phyloP scores from a whole-genome alignment of 805 yeast species.

The Yarrowia divulgata region DNA sequence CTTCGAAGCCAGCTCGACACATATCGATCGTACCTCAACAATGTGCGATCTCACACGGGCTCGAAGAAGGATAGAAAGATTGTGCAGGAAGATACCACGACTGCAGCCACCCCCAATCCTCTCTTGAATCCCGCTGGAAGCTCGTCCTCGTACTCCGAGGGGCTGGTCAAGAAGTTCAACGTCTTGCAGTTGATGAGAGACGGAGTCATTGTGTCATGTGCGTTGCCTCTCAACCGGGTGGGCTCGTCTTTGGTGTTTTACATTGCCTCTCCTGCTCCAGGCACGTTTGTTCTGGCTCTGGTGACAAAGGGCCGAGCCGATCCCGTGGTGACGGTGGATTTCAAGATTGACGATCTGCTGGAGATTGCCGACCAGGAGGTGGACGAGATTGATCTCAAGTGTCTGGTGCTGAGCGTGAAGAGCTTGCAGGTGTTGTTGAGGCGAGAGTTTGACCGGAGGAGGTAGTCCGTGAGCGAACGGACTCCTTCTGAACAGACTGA shows the following conservation, averaged over 20 bases:
- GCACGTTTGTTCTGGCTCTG: conserved; percentile 49
- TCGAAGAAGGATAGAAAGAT: conserved; percentile 45
- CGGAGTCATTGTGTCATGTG: conserved; percentile 46
- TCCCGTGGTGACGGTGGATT: conserved; percentile 48
- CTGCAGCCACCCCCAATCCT: conserved; percentile 26
- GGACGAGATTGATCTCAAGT: conserved; percentile 47
- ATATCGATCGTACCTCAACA: conserved; percentile 50
- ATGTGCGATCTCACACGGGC: conserved; percentile 50
- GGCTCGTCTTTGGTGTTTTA: conserved; percentile 41
- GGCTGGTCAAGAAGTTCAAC: conserved; percentile 45
- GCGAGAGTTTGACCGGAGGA: conserved; percentile 44
- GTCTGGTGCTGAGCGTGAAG: conserved; percentile 47
- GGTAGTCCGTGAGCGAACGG: not conserved
- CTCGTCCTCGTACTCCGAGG: conserved; percentile 39
- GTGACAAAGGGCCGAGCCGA: conserved; percentile 47
- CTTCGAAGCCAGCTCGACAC: conserved; percentile 51
- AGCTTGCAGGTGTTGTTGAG: conserved; percentile 45
- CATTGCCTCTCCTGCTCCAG: conserved; percentile 48
- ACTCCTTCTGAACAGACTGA: too few relatives aligned
- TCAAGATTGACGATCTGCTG: conserved; percentile 50
- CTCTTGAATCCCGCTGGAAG: conserved; percentile 24
- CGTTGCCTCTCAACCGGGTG: conserved; percentile 44
- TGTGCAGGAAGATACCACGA: conserved; percentile 34
- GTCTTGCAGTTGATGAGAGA: conserved; percentile 46
- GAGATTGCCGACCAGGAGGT: conserved; percentile 46